Percentiles rank a stretch among this genome's conserved stretches.
These are phyloP conservation scores for Fagopyrum tataricum DNA, from an alignment of 148 eudicot species.

Conservation along the genomic window DNA sequence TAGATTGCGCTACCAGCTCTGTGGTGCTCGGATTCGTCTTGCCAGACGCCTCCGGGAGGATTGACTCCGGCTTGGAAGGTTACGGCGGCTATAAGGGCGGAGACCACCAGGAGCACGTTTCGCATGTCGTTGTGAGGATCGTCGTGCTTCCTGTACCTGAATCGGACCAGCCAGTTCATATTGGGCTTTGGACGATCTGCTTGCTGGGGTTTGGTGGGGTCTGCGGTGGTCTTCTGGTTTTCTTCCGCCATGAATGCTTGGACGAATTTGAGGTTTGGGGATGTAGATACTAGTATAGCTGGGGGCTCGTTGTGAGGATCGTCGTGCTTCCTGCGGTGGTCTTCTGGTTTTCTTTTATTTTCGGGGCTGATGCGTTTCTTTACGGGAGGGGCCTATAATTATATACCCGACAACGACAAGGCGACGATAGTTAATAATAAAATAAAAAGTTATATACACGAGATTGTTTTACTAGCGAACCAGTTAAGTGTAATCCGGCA, in stretches of 20 bases:
- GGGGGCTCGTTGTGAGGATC: too few species aligned
- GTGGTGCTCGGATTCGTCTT: background rate
- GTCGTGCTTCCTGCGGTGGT: too few species aligned
- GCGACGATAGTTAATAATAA: too few species aligned
- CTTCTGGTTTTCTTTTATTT: too few species aligned
- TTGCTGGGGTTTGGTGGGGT: background rate
- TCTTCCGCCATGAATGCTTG: background rate
- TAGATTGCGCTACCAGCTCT: conserved; percentile 5
- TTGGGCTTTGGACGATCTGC: background rate
- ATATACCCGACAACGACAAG: too few species aligned
- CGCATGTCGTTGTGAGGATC: conserved; percentile 6
- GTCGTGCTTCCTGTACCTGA: background rate
- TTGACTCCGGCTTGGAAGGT: conserved; percentile 28
- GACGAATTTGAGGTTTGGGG: too few species aligned
- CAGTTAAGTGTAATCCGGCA: too few species aligned
- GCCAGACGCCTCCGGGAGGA: conserved; percentile 43
- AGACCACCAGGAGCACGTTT: conserved; percentile 23
- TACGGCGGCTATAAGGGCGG: conserved; percentile 29
- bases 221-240: background rate
- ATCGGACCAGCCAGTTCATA: conserved; percentile 10
- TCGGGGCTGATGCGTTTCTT: too few species aligned
- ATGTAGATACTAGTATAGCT: too few species aligned
- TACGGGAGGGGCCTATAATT: too few species aligned
- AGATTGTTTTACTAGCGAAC: too few species aligned
- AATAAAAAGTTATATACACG: too few species aligned